Percentiles rank a stretch among this genome's conserved stretches.
Evolutionary conservation across 73 alveolate genomes (phyloP).

Genomic region (Paramecium biaurelia): DNA sequence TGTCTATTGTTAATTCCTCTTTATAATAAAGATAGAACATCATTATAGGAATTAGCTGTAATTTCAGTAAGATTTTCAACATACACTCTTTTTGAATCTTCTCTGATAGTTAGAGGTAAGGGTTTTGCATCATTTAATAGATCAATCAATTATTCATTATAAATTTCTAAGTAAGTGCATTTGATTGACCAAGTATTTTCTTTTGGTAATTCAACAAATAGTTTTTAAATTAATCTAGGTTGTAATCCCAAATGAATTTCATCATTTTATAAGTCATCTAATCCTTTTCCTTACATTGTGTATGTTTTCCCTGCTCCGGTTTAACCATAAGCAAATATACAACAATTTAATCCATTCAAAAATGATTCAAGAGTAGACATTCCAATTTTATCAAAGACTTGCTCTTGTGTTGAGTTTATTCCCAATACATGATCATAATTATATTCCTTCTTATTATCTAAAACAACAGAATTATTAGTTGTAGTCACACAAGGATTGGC

Average conservation of each 20-base stretch:
- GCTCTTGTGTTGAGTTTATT: background rate
- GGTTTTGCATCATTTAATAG: constrained; percentile 5
- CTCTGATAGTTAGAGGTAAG: constrained; percentile 47
- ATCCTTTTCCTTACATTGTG: constrained; percentile 90
- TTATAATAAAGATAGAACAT: constrained; percentile 71
- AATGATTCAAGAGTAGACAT: constrained; percentile 71
- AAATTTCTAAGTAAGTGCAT: constrained; percentile 78
- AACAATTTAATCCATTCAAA: constrained; percentile 92
- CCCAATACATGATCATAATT: constrained; percentile 50
- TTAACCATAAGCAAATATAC: constrained; percentile 97
- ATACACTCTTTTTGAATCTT: constrained; percentile 80
- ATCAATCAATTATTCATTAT: constrained; percentile 78
- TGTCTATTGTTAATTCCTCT: constrained; percentile 85
- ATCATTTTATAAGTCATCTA: constrained; percentile 5
- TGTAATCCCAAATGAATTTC: constrained; percentile 69
- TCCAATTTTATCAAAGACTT: constrained; percentile 49
- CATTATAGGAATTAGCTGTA: constrained; percentile 67
- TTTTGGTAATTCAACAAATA: constrained; percentile 62
- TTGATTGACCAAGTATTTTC: constrained; percentile 55
- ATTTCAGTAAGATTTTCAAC: constrained; percentile 87
- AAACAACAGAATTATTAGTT: background rate
- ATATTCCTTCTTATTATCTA: constrained; percentile 32
- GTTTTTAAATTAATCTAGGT: constrained; percentile 77
- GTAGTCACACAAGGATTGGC: background rate
- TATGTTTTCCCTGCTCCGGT: constrained; percentile 99